These are phyloP conservation scores for Stephania japonica DNA, from an alignment of 164 flowering plant species.

Conservation along the genomic window DNA sequence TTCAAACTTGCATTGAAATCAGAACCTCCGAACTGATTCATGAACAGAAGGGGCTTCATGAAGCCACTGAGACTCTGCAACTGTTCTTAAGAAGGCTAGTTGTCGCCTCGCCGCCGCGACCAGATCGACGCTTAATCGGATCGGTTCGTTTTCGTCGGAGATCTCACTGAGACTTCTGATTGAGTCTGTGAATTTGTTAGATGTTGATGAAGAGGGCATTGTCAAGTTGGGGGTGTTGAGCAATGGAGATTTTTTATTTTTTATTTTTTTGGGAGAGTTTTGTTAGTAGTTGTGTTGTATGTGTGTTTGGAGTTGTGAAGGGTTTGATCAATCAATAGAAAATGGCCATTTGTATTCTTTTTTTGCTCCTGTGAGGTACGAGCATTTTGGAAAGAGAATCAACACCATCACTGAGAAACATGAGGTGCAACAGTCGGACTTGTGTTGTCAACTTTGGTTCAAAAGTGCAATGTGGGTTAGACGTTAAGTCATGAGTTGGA, in stretches of 20 bases:
- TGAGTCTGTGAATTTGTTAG: slow-evolving; percentile 1
- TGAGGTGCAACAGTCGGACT: not conserved
- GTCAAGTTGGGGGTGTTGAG: not conserved
- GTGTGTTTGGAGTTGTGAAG: not conserved
- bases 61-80: slow-evolving; percentile 57
- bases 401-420: not conserved
- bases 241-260: not conserved
- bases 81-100: slow-evolving; percentile 48
- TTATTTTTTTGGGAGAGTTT: not conserved
- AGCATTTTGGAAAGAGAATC: not conserved
- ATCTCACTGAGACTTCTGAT: slow-evolving; percentile 35
- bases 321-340: not conserved
- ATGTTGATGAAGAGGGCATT: not conserved
- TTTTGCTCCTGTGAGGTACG: not conserved
- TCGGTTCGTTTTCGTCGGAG: slow-evolving; percentile 27
- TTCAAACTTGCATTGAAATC: too few relatives aligned
- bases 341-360: not conserved
- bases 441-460: not conserved
- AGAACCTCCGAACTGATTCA: slow-evolving; percentile 67
- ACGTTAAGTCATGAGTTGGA: too few relatives aligned
- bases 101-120: slow-evolving; percentile 62
- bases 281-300: too few relatives aligned
- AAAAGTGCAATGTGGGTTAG: too few relatives aligned
- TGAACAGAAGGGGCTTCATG: slow-evolving; percentile 36
- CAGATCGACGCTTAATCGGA: slow-evolving; percentile 53